A percentile compares a stretch with the other conserved stretches of the same genome.
phyloP scores from a whole-genome alignment of 169 alveolate genomes.

The Plasmodium relictum region DNA sequence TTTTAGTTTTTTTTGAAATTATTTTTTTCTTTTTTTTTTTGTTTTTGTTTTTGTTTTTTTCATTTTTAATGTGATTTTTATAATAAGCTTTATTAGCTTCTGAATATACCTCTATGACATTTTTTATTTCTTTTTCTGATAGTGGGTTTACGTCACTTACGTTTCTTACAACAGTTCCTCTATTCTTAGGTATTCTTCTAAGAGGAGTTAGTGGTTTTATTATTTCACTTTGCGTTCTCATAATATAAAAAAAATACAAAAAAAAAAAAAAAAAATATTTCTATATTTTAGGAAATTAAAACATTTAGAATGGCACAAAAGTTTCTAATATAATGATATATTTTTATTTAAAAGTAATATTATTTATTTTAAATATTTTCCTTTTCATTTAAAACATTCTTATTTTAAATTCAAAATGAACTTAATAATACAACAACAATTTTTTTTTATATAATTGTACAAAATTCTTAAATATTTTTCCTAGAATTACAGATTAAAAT shows the following conservation, averaged over 20 bases:
- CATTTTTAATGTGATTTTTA: slow-evolving; percentile 42
- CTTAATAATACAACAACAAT: no score
- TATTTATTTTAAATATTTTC: slow-evolving; percentile 16
- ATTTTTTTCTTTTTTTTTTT: slow-evolving; percentile 42
- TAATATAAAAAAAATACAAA: slow-evolving; percentile 11
- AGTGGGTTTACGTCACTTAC: slow-evolving; percentile 64
- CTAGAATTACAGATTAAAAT: background rate
- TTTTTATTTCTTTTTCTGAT: slow-evolving; percentile 75
- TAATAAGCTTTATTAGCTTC: slow-evolving; percentile 76
- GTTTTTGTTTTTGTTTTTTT: slow-evolving; percentile 21
- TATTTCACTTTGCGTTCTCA: slow-evolving; percentile 66
- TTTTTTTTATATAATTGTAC: no score
- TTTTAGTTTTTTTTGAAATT: slow-evolving; percentile 37
- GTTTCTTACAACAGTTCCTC: slow-evolving; percentile 74
- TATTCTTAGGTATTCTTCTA: slow-evolving; percentile 70
- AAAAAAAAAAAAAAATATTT: background rate
- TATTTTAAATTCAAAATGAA: background rate
- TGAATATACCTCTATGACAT: slow-evolving; percentile 74
- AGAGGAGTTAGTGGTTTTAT: slow-evolving; percentile 48
- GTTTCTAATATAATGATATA: background rate
- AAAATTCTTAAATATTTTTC: no score
- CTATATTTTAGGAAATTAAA: slow-evolving; percentile 4
- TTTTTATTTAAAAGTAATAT: slow-evolving; percentile 13
- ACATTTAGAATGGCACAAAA: slow-evolving; percentile 12
- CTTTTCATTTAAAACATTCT: background rate